Percentiles rank a stretch among this genome's conserved stretches.
These are phyloP conservation scores for Diospyros kaki DNA, from an alignment of 148 eudicot genomes.

Conservation along the genomic window DNA sequence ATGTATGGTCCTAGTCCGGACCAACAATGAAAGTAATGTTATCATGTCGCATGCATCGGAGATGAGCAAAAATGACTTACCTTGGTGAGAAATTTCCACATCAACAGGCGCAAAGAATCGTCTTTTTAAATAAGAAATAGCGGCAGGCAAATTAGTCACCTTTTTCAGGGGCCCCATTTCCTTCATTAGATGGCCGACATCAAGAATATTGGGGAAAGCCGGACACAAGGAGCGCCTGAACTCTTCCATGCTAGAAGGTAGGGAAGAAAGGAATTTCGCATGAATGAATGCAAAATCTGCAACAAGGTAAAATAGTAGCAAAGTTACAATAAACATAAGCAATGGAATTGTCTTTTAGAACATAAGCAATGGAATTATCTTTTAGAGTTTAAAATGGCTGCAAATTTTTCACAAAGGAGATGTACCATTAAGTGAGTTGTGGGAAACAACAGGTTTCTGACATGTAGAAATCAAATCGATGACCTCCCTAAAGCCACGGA, in stretches of 20 bases:
- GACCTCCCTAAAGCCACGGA: constrained; percentile 94
- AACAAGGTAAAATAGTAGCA: constrained; percentile 17
- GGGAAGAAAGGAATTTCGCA: constrained; percentile 75
- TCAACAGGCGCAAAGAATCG: constrained; percentile 64
- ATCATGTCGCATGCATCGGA: background rate
- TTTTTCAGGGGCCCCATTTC: constrained; percentile 55
- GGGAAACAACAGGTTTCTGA: constrained; percentile 81
- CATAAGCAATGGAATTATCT: background rate
- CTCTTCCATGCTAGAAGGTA: constrained; percentile 65
- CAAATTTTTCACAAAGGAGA: constrained; percentile 14
- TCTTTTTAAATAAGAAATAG: constrained; percentile 58
- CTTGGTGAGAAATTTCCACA: constrained; percentile 60
- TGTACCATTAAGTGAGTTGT: constrained; percentile 80
- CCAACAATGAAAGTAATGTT: background rate
- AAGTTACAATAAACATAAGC: background rate
- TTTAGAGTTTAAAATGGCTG: constrained; percentile 5
- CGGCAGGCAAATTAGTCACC: constrained; percentile 54
- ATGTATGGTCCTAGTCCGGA: background rate
- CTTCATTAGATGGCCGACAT: constrained; percentile 71
- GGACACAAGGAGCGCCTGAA: constrained; percentile 51
- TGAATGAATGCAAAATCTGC: constrained; percentile 80
- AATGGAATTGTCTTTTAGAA: background rate
- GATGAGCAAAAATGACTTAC: constrained; percentile 27
- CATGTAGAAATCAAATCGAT: constrained; percentile 83
- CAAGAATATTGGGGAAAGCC: constrained; percentile 59